Evolutionary conservation across 148 eudicot species (phyloP).

Genomic region (Polygonum maritimum): DNA sequence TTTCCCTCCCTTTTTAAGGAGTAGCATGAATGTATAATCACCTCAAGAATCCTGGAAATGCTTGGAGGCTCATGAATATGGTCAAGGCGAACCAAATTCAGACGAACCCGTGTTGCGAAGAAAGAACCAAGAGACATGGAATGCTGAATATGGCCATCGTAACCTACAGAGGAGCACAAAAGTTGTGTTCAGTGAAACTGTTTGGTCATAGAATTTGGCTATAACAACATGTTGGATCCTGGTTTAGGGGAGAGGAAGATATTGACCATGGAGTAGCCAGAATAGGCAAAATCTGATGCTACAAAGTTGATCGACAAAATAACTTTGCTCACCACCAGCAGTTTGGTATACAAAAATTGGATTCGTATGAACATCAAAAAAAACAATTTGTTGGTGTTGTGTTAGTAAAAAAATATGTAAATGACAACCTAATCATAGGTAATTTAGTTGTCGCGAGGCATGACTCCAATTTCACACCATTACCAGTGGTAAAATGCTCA

Average conservation of each 20-base stretch:
- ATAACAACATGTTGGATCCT: not conserved
- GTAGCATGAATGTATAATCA: constrained; percentile 11
- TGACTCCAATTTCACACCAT: too few relatives aligned
- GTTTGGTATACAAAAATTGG: too few relatives aligned
- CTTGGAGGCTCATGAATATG: constrained; percentile 73
- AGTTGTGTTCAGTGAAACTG: not conserved
- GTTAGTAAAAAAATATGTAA: too few relatives aligned
- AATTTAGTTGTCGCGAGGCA: too few relatives aligned
- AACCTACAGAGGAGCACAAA: constrained; percentile 25
- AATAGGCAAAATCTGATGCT: constrained; percentile 47
- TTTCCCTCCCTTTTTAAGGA: not conserved
- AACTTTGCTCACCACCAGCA: too few relatives aligned
- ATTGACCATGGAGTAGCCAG: constrained; percentile 52
- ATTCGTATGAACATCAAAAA: too few relatives aligned
- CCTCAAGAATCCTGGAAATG: constrained; percentile 85
- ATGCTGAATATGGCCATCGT: constrained; percentile 61
- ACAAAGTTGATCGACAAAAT: constrained; percentile 56
- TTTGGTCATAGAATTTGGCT: not conserved
- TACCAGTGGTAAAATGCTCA: too few relatives aligned
- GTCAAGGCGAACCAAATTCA: constrained; percentile 77
- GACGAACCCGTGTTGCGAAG: constrained; percentile 40
- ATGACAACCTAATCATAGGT: too few relatives aligned
- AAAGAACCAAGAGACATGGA: constrained; percentile 36
- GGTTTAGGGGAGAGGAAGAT: too few relatives aligned
- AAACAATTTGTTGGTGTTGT: too few relatives aligned